Evolutionary conservation across 805 yeast genomes (phyloP).

Genomic region (Suhomyces faveliae): DNA sequence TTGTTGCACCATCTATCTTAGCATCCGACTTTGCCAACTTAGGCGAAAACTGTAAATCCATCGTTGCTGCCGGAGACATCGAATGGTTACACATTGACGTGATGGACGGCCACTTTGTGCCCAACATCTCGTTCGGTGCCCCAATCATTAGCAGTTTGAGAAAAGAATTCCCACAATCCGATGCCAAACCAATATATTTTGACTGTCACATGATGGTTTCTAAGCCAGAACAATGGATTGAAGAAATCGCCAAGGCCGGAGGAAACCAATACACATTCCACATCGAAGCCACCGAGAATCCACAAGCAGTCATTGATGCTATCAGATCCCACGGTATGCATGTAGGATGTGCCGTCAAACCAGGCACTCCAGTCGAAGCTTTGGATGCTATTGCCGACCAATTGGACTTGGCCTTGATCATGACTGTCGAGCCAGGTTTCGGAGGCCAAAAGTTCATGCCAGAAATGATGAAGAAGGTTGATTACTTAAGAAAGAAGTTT

Average conservation of each 20-base stretch:
- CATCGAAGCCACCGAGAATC: conserved; percentile 85
- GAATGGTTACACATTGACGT: conserved; percentile 98
- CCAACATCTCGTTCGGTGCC: conserved; percentile 92
- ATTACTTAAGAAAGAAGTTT: conserved; percentile 63
- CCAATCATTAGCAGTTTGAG: conserved; percentile 81
- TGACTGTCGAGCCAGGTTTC: conserved; percentile 99
- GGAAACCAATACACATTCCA: conserved; percentile 97
- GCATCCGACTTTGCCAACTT: conserved; percentile 90
- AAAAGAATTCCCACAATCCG: conserved; percentile 67
- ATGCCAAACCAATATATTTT: conserved; percentile 53
- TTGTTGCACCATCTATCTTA: conserved; percentile 91
- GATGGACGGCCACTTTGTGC: conserved; percentile 99
- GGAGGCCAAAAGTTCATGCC: conserved; percentile 97
- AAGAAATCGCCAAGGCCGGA: conserved; percentile 87
- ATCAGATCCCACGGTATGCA: conserved; percentile 82
- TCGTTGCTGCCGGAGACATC: conserved; percentile 76
- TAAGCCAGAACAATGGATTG: conserved; percentile 90
- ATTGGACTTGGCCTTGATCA: conserved; percentile 91
- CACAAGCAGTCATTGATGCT: conserved; percentile 65
- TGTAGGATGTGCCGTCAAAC: conserved; percentile 93
- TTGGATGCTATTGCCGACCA: conserved; percentile 70
- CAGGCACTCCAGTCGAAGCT: conserved; percentile 85
- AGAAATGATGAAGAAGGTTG: conserved; percentile 95
- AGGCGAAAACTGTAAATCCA: conserved; percentile 81
- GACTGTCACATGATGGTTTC: conserved; percentile 99